Evolutionary conservation across 2,329 filamentous ascomycete genomes (phyloP).

Genomic region (Cercospora brassicicola): DNA sequence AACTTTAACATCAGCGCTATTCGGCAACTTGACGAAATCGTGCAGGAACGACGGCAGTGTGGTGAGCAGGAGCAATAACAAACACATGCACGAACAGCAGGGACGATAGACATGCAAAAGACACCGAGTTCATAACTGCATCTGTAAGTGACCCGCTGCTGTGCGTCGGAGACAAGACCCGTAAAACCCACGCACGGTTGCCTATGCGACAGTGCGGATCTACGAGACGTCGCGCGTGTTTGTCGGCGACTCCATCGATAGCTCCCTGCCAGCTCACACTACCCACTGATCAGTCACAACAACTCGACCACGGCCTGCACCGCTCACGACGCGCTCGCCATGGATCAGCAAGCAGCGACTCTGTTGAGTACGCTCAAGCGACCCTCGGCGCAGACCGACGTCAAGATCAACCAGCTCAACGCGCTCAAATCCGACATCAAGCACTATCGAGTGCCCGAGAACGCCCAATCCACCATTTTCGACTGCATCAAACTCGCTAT

Average conservation of each 20-base stretch:
- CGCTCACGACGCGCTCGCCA: constrained; percentile 33
- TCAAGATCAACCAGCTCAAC: constrained; percentile 70
- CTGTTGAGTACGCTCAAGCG: constrained; percentile 58
- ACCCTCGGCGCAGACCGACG: constrained; percentile 66
- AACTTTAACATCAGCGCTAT: background rate
- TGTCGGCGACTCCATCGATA: background rate
- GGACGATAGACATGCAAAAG: background rate
- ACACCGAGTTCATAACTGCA: background rate
- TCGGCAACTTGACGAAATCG: background rate
- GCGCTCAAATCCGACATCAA: constrained; percentile 85
- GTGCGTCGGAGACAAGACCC: background rate
- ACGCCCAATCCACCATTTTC: constrained; percentile 70
- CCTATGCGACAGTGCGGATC: background rate
- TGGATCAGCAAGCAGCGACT: constrained; percentile 59
- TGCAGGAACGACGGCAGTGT: background rate
- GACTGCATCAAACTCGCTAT: constrained; percentile 77
- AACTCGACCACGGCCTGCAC: background rate
- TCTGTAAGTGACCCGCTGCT: background rate
- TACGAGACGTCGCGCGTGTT: background rate
- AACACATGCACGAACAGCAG: background rate
- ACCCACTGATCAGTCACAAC: constrained; percentile 3
- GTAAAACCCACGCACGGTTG: background rate
- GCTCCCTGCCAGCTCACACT: background rate
- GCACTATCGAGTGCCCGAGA: constrained; percentile 83
- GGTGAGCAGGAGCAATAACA: background rate